Evolutionary conservation across 805 yeast genomes (phyloP), one percentile per base, ranked within the genome.

Genomic region (Saccharomycopsis malanga): DNA sequence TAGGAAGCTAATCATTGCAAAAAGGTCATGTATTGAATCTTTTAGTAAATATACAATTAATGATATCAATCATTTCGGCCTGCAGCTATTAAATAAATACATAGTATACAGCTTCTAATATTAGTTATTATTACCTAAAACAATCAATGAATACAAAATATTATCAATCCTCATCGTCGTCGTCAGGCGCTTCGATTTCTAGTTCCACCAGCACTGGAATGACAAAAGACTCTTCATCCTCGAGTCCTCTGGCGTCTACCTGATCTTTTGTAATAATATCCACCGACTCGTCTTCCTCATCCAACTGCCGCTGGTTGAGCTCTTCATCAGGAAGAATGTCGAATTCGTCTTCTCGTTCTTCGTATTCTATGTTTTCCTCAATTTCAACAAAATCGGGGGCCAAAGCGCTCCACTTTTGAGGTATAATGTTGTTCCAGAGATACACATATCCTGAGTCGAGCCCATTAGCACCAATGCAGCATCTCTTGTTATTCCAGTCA

Each of bases 321-420:
- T 74, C 78, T 45, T 78, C 85, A 44, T 82, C 88, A 43, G 77
- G 83, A 9, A 76, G 75, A 21, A 83, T 73, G 60, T 89, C 97
- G 63, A 89, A 89, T 63, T 89, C 98, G 60, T 88, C 95, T 62
- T 89, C 98, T 50, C 74, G 73, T 59, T 89, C 98, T 55, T 79
- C 78, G 59, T 91, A 89, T 49, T 84, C 87, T 7, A 86, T 82
- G 58, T 88, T 91, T 58, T 88, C 95, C 59, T 89, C 96, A 37
- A 89, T 81, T 62, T 89, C 97, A 41, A 84, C 95, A 61, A 91
- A 89, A 62, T 91, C 98, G 0, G 97, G 97, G 0, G 97, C 97
- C 56, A 89, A 68, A 1, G 97, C 95, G 62, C 94, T 83, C 98
- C 98, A 89, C 64, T 86, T 84, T 57, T 88, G 96, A 0, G 95